Evolutionary conservation across 768 basidiomycete genomes (phyloP).

Genomic region (Leucogyrophana mollusca): DNA sequence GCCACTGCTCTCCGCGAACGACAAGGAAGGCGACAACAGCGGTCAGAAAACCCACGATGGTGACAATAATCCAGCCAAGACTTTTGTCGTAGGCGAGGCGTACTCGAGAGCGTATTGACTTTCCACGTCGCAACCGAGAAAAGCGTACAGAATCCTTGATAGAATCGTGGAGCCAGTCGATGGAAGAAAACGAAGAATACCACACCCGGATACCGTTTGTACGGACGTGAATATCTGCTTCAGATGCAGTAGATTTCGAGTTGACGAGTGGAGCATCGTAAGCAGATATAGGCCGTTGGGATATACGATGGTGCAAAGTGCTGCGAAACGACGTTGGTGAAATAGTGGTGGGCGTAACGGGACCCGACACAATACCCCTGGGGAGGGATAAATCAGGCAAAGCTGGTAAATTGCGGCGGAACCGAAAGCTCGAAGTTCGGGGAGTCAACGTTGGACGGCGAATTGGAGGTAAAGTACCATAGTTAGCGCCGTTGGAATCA

Average conservation of each 20-base stretch:
- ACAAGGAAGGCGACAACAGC: slow-evolving; percentile 87
- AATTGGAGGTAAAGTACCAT: slow-evolving; percentile 53
- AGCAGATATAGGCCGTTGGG: slow-evolving; percentile 67
- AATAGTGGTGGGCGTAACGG: slow-evolving; percentile 30
- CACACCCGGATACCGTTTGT: slow-evolving; percentile 83
- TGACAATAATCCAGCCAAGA: slow-evolving; percentile 87
- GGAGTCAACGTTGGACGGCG: slow-evolving; percentile 23
- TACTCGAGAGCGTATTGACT: slow-evolving; percentile 65
- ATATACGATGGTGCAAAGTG: slow-evolving; percentile 37
- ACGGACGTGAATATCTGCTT: slow-evolving; percentile 55
- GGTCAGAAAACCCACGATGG: slow-evolving; percentile 82
- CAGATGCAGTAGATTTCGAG: slow-evolving; percentile 32
- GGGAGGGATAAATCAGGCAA: slow-evolving; percentile 35
- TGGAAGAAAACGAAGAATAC: slow-evolving; percentile 88
- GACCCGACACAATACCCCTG: slow-evolving; percentile 33
- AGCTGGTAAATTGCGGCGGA: slow-evolving; percentile 36
- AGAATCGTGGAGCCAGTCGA: slow-evolving; percentile 96
- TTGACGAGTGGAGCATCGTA: slow-evolving; percentile 55
- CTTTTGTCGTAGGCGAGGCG: slow-evolving; percentile 70
- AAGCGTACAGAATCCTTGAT: slow-evolving; percentile 91
- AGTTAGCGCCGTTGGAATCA: slow-evolving; percentile 34
- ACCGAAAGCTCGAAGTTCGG: slow-evolving; percentile 24
- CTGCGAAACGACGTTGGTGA: slow-evolving; percentile 31
- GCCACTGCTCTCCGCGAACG: slow-evolving; percentile 79
- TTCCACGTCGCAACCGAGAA: slow-evolving; percentile 65